Percentiles rank a stretch among this genome's conserved stretches.
These are phyloP conservation scores for Eucalyptus cloeziana DNA, from an alignment of 345 rosid genomes.

Conservation along the genomic window DNA sequence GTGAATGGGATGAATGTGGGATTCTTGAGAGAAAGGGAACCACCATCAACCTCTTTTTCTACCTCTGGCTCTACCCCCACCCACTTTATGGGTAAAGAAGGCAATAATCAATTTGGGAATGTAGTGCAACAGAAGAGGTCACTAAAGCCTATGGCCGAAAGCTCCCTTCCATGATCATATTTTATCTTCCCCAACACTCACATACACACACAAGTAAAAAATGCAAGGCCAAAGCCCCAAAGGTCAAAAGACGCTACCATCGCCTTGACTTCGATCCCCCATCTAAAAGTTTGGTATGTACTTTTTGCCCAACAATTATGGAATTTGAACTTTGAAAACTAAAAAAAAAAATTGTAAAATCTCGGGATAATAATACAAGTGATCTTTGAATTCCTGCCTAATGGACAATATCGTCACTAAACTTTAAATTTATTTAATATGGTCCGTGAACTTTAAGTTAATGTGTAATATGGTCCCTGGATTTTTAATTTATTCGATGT, in stretches of 20 bases:
- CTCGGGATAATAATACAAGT: neutral
- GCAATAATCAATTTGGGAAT: neutral
- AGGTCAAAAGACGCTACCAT: neutral
- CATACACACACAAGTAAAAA: neutral
- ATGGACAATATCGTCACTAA: neutral
- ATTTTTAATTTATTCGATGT: neutral
- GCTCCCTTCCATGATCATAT: neutral
- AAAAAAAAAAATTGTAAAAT: neutral
- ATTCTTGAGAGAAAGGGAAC: neutral
- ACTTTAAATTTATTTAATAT: too few species aligned
- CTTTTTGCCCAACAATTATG: neutral
- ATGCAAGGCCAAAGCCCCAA: neutral
- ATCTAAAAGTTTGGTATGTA: neutral
- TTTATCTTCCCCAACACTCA: neutral
- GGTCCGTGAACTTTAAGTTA: too few species aligned
- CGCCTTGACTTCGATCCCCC: neutral
- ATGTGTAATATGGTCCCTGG: fast-evolving
- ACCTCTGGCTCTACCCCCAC: neutral
- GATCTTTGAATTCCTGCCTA: too few species aligned
- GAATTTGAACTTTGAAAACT: neutral
- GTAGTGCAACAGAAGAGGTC: neutral
- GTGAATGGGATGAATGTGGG: neutral
- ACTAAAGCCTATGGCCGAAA: neutral
- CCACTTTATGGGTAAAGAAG: neutral
- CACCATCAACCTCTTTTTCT: neutral